Evolutionary conservation across 73 alveolate species (phyloP).

Genomic region (Stentor coeruleus): DNA sequence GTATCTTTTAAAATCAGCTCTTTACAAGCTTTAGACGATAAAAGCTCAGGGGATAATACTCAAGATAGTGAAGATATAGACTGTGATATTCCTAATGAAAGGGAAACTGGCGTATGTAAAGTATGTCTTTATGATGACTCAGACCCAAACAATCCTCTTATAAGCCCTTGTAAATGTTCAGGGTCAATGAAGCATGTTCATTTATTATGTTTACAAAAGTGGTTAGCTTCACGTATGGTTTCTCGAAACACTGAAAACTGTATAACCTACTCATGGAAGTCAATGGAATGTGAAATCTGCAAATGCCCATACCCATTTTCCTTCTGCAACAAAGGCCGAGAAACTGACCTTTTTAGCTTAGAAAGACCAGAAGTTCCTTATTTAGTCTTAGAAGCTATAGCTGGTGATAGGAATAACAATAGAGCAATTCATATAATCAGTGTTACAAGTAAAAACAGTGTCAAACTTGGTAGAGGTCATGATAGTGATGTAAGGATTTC

Average conservation of each 20-base stretch:
- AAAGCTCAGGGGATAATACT: no score
- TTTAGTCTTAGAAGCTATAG: slow-evolving; percentile 56
- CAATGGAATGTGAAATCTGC: slow-evolving; percentile 73
- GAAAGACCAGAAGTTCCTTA: slow-evolving; percentile 63
- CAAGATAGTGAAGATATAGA: no score
- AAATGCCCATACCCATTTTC: slow-evolving; percentile 67
- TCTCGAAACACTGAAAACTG: slow-evolving; percentile 36
- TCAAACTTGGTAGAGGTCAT: slow-evolving; percentile 67
- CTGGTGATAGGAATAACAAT: slow-evolving; percentile 57
- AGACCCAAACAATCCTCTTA: slow-evolving; percentile 68
- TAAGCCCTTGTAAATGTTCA: slow-evolving; percentile 65
- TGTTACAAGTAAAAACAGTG: no score
- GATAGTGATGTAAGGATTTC: slow-evolving; percentile 71
- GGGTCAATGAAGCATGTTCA: slow-evolving; percentile 68
- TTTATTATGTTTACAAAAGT: slow-evolving; percentile 54
- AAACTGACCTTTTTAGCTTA: slow-evolving; percentile 53
- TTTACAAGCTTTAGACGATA: no score
- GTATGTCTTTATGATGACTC: slow-evolving; percentile 49
- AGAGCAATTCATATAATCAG: slow-evolving; percentile 62
- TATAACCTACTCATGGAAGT: slow-evolving; percentile 47
- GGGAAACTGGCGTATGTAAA: no score
- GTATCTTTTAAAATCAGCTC: no score
- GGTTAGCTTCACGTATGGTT: slow-evolving; percentile 61
- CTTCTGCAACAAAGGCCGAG: slow-evolving; percentile 42
- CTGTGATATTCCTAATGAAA: no score